Evolutionary conservation across 2,329 filamentous ascomycete species (phyloP).

Genomic region (Exserohilum turcica): DNA sequence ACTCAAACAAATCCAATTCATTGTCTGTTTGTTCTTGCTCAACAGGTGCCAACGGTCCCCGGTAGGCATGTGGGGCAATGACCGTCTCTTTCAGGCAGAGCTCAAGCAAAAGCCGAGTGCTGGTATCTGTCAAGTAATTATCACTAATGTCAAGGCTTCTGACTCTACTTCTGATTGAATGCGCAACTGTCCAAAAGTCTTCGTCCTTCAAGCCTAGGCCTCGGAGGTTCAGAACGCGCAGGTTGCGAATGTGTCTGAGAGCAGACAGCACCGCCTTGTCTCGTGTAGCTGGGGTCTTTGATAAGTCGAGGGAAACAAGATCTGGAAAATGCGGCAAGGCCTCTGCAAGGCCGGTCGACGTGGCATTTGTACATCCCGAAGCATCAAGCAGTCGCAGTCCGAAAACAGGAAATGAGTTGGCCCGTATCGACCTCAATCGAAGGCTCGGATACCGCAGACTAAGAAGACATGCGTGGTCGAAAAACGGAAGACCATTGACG

Average conservation of each 20-base stretch:
- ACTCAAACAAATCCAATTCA: conserved; percentile 39
- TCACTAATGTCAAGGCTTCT: conserved; percentile 62
- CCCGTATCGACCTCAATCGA: conserved; percentile 28
- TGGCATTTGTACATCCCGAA: conserved; percentile 63
- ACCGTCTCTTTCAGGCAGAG: conserved; percentile 53
- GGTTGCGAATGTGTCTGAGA: conserved; percentile 53
- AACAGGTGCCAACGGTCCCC: conserved; percentile 28
- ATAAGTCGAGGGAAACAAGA: conserved; percentile 64
- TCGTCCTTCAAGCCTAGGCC: conserved; percentile 60
- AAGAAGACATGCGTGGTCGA: conserved; percentile 63
- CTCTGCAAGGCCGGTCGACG: conserved; percentile 58
- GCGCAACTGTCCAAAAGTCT: conserved; percentile 59
- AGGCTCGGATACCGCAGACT: conserved; percentile 51
- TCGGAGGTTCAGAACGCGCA: conserved; percentile 63
- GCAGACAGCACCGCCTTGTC: conserved; percentile 56
- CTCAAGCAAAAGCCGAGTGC: conserved; percentile 58
- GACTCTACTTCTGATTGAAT: conserved; percentile 58
- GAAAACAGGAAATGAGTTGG: conserved; percentile 46
- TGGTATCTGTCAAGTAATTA: conserved; percentile 62
- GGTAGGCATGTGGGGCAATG: conserved; percentile 13
- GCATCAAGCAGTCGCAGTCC: conserved; percentile 62
- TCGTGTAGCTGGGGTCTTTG: conserved; percentile 57
- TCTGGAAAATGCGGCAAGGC: conserved; percentile 59
- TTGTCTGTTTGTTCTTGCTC: conserved; percentile 41
- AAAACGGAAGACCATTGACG: conserved; percentile 64